Percentiles rank a stretch among this genome's conserved stretches.
Evolutionary conservation across 352 stramenopile species (phyloP).

Genomic region (Phytopythium vexans): DNA sequence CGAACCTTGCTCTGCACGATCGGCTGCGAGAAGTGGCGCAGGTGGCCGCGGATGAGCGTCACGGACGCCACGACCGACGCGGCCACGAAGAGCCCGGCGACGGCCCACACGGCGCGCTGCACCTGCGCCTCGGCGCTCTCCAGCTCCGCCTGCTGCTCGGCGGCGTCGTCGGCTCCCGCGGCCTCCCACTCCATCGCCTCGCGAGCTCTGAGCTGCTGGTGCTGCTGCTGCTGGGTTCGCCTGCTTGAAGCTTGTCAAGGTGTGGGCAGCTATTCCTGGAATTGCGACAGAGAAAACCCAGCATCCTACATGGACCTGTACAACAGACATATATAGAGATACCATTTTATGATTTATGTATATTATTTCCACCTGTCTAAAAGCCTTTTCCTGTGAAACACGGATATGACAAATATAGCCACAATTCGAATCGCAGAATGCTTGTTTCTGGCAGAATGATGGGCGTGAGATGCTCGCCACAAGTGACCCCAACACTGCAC

Average conservation of each 20-base stretch:
- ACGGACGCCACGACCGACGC: conserved; percentile 85
- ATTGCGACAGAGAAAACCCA: neutral
- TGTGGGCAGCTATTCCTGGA: neutral
- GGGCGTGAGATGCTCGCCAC: too few species aligned
- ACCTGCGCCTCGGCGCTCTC: conserved; percentile 43
- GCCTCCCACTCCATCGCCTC: conserved; percentile 6
- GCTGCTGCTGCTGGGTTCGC: neutral
- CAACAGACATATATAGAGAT: neutral
- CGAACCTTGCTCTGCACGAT: conserved; percentile 94
- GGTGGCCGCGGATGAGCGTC: conserved; percentile 89
- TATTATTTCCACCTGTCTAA: too few species aligned
- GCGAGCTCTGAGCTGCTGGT: neutral
- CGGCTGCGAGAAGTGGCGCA: conserved; percentile 91
- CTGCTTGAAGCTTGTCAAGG: conserved; percentile 1
- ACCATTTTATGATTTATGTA: too few species aligned
- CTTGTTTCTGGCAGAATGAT: too few species aligned
- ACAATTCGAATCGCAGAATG: too few species aligned
- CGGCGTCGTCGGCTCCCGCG: conserved; percentile 3
- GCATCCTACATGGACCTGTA: neutral
- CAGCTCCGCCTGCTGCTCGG: conserved; percentile 4
- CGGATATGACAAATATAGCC: too few species aligned
- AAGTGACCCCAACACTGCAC: too few species aligned
- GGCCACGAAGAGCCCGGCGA: conserved; percentile 91
- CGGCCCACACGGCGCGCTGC: conserved; percentile 70
- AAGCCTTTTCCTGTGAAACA: too few species aligned